Conservation (phyloP, 805 yeast genomes). For the Saccharomycopsis sp. region DNA sequence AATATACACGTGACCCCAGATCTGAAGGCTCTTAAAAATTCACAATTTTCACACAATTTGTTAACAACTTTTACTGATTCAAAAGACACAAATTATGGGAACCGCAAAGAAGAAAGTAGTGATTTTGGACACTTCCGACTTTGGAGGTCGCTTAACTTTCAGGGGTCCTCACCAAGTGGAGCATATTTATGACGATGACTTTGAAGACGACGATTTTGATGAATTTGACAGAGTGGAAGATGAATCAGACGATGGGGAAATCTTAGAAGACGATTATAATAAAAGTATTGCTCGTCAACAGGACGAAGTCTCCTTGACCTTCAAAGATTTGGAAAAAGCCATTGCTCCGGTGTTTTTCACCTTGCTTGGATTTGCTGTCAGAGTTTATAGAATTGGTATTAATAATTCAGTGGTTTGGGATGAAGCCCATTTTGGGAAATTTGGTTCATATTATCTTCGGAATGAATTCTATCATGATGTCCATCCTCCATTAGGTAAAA, state of each 20-base stretch:
- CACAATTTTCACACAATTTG: too few species aligned
- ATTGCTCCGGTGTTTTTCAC: conserved; percentile 58
- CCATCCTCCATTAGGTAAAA: conserved; percentile 93
- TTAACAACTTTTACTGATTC: too few species aligned
- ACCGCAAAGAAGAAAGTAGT: too few species aligned
- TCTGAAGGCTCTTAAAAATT: too few species aligned
- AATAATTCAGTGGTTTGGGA: conserved; percentile 82
- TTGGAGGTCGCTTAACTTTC: neutral
- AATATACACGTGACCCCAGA: too few species aligned
- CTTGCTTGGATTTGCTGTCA: conserved; percentile 50
- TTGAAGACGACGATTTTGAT: conserved; percentile 3
- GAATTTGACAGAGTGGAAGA: neutral
- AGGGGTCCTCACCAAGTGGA: neutral
- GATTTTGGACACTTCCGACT: too few species aligned
- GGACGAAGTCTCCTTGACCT: neutral
- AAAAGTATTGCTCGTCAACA: neutral
- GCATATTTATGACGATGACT: conserved; percentile 5
- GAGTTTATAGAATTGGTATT: conserved; percentile 64
- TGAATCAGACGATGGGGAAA: neutral
- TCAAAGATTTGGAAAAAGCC: conserved; percentile 19
- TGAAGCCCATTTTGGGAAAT: conserved; percentile 72
- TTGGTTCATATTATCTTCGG: conserved; percentile 80
- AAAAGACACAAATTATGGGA: too few species aligned
- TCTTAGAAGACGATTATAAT: neutral
- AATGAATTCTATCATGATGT: conserved; percentile 92